Evolutionary conservation across 2,329 filamentous ascomycete genomes (phyloP).

Genomic region (Monosporascus cannonballus): DNA sequence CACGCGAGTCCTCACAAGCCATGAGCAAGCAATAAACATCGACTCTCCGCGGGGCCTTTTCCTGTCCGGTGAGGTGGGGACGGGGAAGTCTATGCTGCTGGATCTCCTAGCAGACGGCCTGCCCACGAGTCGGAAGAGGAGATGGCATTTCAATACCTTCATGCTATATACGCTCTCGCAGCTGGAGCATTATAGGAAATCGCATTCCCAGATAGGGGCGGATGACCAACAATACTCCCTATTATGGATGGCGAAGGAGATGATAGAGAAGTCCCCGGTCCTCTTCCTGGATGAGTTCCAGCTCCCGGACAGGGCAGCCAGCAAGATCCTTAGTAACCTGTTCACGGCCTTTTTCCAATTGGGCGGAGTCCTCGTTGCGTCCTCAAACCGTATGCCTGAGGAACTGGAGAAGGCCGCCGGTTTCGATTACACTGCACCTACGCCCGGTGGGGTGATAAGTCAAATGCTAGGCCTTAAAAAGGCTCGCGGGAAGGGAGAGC

Average conservation of each 20-base stretch:
- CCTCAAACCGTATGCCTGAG: constrained; percentile 78
- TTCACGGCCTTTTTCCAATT: constrained; percentile 78
- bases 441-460: constrained; percentile 41
- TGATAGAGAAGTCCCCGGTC: constrained; percentile 68
- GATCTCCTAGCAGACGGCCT: constrained; percentile 75
- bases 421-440: constrained; percentile 55
- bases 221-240: constrained; percentile 56
- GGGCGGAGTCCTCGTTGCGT: constrained; percentile 73
- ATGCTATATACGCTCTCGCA: constrained; percentile 74
- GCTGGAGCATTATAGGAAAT: constrained; percentile 58
- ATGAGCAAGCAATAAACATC: constrained; percentile 65
- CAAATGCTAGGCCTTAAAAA: constrained; percentile 39
- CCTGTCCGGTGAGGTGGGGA: constrained; percentile 75
- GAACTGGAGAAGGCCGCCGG: constrained; percentile 72
- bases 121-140: constrained; percentile 64
- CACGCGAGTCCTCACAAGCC: constrained; percentile 60
- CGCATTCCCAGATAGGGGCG: constrained; percentile 15
- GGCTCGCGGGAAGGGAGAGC: constrained; percentile 34
- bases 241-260: constrained; percentile 67
- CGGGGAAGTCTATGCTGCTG: constrained; percentile 79
- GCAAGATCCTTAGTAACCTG: constrained; percentile 73
- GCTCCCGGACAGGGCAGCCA: constrained; percentile 69
- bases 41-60: constrained; percentile 70
- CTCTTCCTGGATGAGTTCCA: constrained; percentile 82
- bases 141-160: constrained; percentile 83